These are phyloP conservation scores for Edaphochlamys debaryana DNA, from an alignment of 139 green algal genomes.

Conservation along the genomic window DNA sequence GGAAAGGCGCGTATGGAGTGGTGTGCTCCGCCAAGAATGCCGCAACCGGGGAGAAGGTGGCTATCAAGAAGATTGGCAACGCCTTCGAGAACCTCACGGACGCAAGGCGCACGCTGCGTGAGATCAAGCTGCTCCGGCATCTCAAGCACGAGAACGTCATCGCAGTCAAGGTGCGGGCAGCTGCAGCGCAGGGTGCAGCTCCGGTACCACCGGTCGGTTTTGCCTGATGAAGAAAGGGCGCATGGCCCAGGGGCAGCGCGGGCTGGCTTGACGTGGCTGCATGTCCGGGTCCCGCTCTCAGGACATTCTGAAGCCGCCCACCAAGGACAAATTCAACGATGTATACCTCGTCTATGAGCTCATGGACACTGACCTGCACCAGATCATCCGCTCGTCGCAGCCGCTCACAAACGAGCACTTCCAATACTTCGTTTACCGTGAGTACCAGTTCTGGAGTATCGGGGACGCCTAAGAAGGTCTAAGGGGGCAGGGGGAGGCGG, in stretches of 20 bases:
- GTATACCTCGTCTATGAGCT: slow-evolving; percentile 99
- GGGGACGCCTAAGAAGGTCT: no score
- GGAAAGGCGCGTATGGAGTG: slow-evolving; percentile 97
- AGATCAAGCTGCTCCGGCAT: slow-evolving; percentile 93
- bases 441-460: no score
- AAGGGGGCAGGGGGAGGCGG: no score
- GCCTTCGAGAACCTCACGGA: slow-evolving; percentile 97
- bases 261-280: background rate
- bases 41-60: slow-evolving; percentile 85
- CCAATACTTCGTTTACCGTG: slow-evolving; percentile 99
- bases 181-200: background rate
- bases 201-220: no score
- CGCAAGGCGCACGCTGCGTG: slow-evolving; percentile 90
- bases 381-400: slow-evolving; percentile 98
- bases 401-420: slow-evolving; percentile 96
- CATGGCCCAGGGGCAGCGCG: background rate
- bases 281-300: background rate
- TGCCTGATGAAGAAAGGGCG: no score
- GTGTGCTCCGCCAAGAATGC: slow-evolving; percentile 93
- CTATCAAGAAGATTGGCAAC: slow-evolving; percentile 98
- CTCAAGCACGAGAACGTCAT: slow-evolving; percentile 92
- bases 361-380: slow-evolving; percentile 99
- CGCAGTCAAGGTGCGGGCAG: slow-evolving; percentile 49
- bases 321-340: slow-evolving; percentile 86
- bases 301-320: slow-evolving; percentile 76